Evolutionary conservation across 1,284 basidiomycete genomes (phyloP), one percentile per base, ranked within the genome.

Genomic region (Vanrija sp.): DNA sequence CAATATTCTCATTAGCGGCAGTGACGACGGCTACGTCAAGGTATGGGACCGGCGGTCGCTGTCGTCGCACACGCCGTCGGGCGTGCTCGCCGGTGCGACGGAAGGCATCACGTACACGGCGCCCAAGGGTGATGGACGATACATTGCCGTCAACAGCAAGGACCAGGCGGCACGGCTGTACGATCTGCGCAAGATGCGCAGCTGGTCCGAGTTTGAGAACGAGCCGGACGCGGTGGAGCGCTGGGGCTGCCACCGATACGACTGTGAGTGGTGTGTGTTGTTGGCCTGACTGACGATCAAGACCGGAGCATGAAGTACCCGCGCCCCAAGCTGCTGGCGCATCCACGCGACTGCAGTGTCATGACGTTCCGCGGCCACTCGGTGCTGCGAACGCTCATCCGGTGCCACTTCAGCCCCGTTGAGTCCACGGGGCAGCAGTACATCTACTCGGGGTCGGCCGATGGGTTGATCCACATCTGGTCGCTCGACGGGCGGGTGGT

Each of bases 71-170:
- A 91, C 88, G 63, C 91, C 95, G 2, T 91, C 92, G 0, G 95
- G 95, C 25, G 88, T 94, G 0, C 82, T 98, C 1, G 86, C 92
- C 21, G 95, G 96, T 0, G 95, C 98, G 57, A 97, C 93, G 0
- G 93, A 97, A 69, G 93, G 92, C 38, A 87, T 96, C 61, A 92
- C 92, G 5, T 88, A 89, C 64, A 89, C 91, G 7, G 87, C 89
- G 21, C 86, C 91, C 1, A 92, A 84, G 70, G 76, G 91, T 7
- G 96, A 98, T 68, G 95, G 94, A 7, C 84, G 95, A 54, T 98
- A 98, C 73, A 81, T 96, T 52, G 86, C 98, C 38, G 94, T 89
- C n/a, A 98, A 98, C 70, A 92, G 92, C 47, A 98, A 98, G 75
- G 96, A 98, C 71, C 95, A 98, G 71, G 85, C 89, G 1, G 80